Evolutionary conservation across 371 early-diverging fungal genomes (phyloP).

Genomic region (Rhizopus arrhizus): DNA sequence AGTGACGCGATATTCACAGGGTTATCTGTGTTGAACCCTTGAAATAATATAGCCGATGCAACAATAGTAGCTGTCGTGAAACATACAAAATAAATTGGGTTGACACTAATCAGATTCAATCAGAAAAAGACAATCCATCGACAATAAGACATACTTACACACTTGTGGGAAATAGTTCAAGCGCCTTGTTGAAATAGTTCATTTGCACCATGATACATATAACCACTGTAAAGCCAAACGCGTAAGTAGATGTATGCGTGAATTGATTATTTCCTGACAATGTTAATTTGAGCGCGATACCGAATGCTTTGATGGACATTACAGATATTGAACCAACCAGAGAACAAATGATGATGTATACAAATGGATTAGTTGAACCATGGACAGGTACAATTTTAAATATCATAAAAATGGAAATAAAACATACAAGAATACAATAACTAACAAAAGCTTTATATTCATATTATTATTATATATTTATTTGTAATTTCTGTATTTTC

Average conservation of each 20-base stretch:
- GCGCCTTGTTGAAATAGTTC: conserved; percentile 96
- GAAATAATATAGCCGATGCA: conserved; percentile 85
- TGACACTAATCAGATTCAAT: conserved; percentile 51
- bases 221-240: conserved; percentile 80
- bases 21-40: conserved; percentile 79
- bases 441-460: conserved; percentile 67
- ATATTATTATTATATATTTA: conserved; percentile 37
- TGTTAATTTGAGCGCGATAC: conserved; percentile 88
- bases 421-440: conserved; percentile 72
- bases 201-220: conserved; percentile 88
- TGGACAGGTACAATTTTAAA: conserved; percentile 75
- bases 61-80: conserved; percentile 91
- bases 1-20: conserved; percentile 79
- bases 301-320: conserved; percentile 89
- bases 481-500: conserved; percentile 58
- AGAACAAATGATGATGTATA: conserved; percentile 90
- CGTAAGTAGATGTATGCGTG: conserved; percentile 80
- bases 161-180: conserved; percentile 88
- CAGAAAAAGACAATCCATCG: background rate
- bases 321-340: conserved; percentile 88
- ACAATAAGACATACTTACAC: conserved; percentile 47
- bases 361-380: conserved; percentile 78
- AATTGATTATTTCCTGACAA: conserved; percentile 92
- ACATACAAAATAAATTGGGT: conserved; percentile 90
- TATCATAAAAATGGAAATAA: conserved; percentile 72